Evolutionary conservation across 2,329 filamentous ascomycete genomes (phyloP), one percentile per base, ranked within the genome.

Genomic region (Emydomyces testavorans): DNA sequence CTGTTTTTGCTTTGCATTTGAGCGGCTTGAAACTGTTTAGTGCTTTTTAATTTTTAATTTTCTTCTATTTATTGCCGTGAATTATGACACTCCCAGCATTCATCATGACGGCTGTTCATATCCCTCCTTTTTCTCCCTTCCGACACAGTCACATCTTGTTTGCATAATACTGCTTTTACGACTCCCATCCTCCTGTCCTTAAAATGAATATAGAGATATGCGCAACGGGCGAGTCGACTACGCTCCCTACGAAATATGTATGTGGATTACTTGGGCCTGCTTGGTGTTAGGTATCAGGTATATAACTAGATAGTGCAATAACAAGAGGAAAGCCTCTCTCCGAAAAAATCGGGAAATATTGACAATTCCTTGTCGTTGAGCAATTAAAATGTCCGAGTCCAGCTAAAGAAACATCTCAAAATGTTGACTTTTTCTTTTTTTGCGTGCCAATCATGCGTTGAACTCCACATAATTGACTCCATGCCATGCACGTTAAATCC

Each of bases 181-280:
- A 47, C 26, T 26, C 36, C 45, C 24, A 34, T 6, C 20, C 40
- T 47, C 24, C 45, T 32, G 4, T 47, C 45, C 24, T 47, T 47
- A 32, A n/a, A n/a, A 47, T 40, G 36, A 40, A 18, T 47, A 39
- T 39, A 34, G 35, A 47, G 35, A 40, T 45, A 28, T 47, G 35
- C 36, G 26, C 45, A 16, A 21, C n/a, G 21, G 44, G 45, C 13
- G 31, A 47, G 45, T 40, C 45, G 36, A 31, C 24, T 47, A 40
- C 45, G 23, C 36, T 47, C 45, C 45, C 45, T 47, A 40, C 32
- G 45, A 29, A 29, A 29, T 18, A 36, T 2, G 8, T 21, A 18
- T 37, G 24, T n/a, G 23, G n/a, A 6, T 29, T 42, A 15, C 16
- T n/a, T 24, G 18, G 11, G 11, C 16, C 16, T 34, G 13, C 26